These are phyloP conservation scores for Suhomyces coccinellae DNA, from an alignment of 1,139 yeast genomes.

Conservation along the genomic window DNA sequence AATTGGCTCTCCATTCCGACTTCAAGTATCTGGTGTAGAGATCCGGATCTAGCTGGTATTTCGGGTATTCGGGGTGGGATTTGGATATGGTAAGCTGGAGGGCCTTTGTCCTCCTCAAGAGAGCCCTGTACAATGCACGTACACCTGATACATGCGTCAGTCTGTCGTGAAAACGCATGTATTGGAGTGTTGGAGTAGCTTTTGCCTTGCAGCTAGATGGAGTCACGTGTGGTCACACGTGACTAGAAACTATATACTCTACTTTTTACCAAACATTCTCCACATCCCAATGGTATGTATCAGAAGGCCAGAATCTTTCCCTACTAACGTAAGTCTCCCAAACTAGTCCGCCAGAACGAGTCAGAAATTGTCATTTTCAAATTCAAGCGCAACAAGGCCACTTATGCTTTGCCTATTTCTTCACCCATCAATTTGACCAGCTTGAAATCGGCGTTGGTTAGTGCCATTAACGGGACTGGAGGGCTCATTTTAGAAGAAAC, in stretches of 20 bases:
- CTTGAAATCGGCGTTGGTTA: constrained; percentile 34
- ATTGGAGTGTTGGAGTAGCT: neutral
- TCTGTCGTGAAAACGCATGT: constrained; percentile 8
- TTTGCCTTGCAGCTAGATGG: neutral
- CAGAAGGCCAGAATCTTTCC: neutral
- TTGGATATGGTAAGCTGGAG: neutral
- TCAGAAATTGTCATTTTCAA: constrained; percentile 35
- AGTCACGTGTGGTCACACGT: neutral
- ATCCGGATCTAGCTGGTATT: constrained; percentile 13
- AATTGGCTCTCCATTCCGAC: constrained; percentile 21
- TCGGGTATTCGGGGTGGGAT: constrained; percentile 7
- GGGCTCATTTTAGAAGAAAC: constrained; percentile 36
- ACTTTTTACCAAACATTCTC: no score
- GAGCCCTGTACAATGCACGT: constrained; percentile 12
- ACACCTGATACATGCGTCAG: constrained; percentile 7
- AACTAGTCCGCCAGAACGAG: constrained; percentile 18
- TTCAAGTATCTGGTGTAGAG: constrained; percentile 13
- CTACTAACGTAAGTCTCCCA: constrained; percentile 30
- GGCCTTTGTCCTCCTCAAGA: constrained; percentile 19
- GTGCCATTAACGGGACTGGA: constrained; percentile 48
- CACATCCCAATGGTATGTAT: neutral
- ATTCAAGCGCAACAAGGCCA: constrained; percentile 43
- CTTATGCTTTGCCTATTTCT: constrained; percentile 40
- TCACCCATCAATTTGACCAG: constrained; percentile 25
- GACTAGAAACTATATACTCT: neutral